phyloP scores from a whole-genome alignment of 2,329 filamentous ascomycete species.

The Fusarium sp. region DNA sequence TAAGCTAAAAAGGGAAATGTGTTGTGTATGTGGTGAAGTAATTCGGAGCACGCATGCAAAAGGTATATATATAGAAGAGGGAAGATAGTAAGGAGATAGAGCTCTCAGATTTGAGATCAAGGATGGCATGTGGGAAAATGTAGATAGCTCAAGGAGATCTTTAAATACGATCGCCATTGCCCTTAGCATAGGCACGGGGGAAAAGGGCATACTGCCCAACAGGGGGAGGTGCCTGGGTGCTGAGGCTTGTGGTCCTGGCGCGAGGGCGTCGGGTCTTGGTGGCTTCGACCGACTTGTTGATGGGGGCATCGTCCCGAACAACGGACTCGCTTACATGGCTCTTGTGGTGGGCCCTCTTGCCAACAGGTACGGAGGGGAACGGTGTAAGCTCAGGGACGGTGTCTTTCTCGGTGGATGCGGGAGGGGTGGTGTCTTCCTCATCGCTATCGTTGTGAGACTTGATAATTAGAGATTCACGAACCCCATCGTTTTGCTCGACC shows the following conservation, averaged over 20 bases:
- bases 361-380: constrained; percentile 41
- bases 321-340: constrained; percentile 54
- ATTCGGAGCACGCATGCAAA: neutral
- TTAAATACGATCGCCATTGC: constrained; percentile 50
- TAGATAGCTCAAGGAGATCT: constrained; percentile 5
- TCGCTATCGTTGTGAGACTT: constrained; percentile 41
- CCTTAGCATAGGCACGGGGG: constrained; percentile 52
- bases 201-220: constrained; percentile 62
- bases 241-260: constrained; percentile 60
- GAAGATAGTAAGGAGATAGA: constrained; percentile 3
- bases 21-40: constrained; percentile 7
- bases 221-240: constrained; percentile 55
- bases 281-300: constrained; percentile 48
- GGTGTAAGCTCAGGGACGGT: constrained; percentile 51
- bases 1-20: neutral
- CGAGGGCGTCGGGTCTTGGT: constrained; percentile 52
- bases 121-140: constrained; percentile 3
- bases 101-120: constrained; percentile 7
- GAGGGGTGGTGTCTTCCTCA: constrained; percentile 42
- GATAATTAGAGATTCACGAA: constrained; percentile 43
- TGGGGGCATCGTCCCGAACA: constrained; percentile 46
- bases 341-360: constrained; percentile 48
- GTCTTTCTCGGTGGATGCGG: constrained; percentile 48
- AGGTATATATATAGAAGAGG: constrained; percentile 5
- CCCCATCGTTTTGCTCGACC: constrained; percentile 48